Conservation (phyloP, 1,139 yeast species). For the Yamadazyma taylorii region DNA sequence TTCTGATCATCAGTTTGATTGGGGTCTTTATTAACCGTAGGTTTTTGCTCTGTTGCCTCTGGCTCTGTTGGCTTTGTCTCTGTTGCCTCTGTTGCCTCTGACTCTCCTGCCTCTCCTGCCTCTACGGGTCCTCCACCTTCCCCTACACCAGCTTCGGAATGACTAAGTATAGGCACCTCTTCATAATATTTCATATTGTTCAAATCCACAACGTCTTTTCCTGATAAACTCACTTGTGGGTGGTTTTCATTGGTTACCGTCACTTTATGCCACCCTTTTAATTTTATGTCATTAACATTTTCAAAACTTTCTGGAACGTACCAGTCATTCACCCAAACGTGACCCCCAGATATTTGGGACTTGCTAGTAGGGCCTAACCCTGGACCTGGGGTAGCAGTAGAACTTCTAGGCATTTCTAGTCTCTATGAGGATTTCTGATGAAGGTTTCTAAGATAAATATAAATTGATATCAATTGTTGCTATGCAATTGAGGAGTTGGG, state of each 20-base stretch:
- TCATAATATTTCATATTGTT: conserved; percentile 27
- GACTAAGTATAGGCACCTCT: conserved; percentile 18
- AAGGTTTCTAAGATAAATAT: no score
- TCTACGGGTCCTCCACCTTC: no score
- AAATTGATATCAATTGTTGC: no score
- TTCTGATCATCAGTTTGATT: no score
- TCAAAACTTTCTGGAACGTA: conserved; percentile 31
- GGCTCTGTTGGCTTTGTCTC: no score
- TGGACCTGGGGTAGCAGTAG: conserved; percentile 9
- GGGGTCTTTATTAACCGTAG: no score
- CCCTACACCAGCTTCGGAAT: conserved; percentile 6
- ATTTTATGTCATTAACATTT: conserved; percentile 18
- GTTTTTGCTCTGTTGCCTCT: no score
- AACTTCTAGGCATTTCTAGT: conserved; percentile 7
- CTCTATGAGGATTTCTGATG: neutral
- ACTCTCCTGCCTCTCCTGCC: no score
- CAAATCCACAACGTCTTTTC: conserved; percentile 32
- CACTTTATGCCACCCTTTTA: conserved; percentile 45
- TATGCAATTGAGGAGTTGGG: no score
- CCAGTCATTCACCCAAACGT: conserved; percentile 44
- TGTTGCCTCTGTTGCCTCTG: no score
- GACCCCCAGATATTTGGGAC: conserved; percentile 1
- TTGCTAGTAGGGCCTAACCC: conserved; percentile 2
- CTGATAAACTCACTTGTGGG: conserved; percentile 11
- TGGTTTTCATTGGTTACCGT: conserved; percentile 18